Evolutionary conservation across 2,329 filamentous ascomycete genomes (phyloP), one percentile per base, ranked within the genome.

Genomic region (Fusarium oligoseptatum): DNA sequence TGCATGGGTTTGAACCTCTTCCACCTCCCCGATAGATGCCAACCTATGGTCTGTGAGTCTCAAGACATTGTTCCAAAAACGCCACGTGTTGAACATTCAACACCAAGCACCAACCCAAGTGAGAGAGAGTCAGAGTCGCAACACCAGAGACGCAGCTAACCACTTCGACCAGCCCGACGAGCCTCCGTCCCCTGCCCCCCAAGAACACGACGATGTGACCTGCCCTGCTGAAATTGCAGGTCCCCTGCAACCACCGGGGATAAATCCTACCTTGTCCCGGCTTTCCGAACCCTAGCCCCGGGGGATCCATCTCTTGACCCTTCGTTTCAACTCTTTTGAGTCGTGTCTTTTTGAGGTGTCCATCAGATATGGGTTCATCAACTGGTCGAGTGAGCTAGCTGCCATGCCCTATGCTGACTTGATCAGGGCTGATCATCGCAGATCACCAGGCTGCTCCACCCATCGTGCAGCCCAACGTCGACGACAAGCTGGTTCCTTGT

Each of bases 261-360:
- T 63, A 36, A 52, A 63, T 52, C 60, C 60, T 55, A 37, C 60
- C 45, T 63, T 45, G 45, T 55, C 60, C 45, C 60, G 60, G 45
- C 22, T 24, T 55, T 63, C 32, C 32, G 60, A 52, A 14, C 60
- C 60, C 60, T 43, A 36, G 58, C 58, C 39, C 27, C 27, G 39
- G 27, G 20, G 39, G 63, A 60, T 60, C 55, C 63, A 65, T 48
- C 24, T 60, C 41, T 48, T 37, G 39, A 34, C 63, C 32, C 39
- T 65, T 62, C 34, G 48, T 62, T 52, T 60, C 41, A 43, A 34
- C 36, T 55, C 22, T 60, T 39, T 32, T 17, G 24, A 32, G 39
- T 20, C 14, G 37, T 43, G 57, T 60, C 57, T 29, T 37, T 24
- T 41, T 14, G 15, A 27, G 8, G 57, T 60, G 37, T 45, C 37